A percentile compares a stretch with the other conserved stretches of the same genome.
Conservation (phyloP, 805 yeast species). For the Ogataea corticis region DNA sequence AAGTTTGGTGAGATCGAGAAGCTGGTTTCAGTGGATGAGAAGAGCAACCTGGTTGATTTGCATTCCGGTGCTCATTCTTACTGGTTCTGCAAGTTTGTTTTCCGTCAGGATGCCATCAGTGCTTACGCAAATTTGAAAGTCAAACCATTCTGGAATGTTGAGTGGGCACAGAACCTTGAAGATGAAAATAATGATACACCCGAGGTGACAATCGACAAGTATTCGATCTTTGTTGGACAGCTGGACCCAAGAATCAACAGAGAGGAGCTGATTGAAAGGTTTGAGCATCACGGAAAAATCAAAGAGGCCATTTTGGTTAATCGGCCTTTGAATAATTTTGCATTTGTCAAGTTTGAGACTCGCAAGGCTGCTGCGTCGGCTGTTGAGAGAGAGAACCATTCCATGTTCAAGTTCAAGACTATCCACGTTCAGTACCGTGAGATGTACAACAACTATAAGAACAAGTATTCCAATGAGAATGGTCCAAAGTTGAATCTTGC, state of each 20-base stretch:
- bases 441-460: slow-evolving; percentile 41
- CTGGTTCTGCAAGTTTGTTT: slow-evolving; percentile 80
- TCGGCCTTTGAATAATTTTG: slow-evolving; percentile 58
- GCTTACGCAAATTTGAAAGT: slow-evolving; percentile 72
- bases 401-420: slow-evolving; percentile 68
- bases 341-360: slow-evolving; percentile 64
- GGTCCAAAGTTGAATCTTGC: slow-evolving; percentile 48
- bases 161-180: slow-evolving; percentile 86
- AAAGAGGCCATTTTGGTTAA: slow-evolving; percentile 54
- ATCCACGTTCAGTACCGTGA: slow-evolving; percentile 87
- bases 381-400: slow-evolving; percentile 81
- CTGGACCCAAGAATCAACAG: slow-evolving; percentile 55
- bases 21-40: slow-evolving; percentile 44
- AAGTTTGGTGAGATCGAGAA: slow-evolving; percentile 79
- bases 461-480: slow-evolving; percentile 28
- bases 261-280: slow-evolving; percentile 56
- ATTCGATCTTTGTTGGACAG: slow-evolving; percentile 80
- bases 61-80: slow-evolving; percentile 20
- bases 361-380: slow-evolving; percentile 84
- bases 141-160: slow-evolving; percentile 57
- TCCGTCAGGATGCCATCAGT: slow-evolving; percentile 83
- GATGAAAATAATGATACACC: slow-evolving; percentile 38
- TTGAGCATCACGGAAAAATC: slow-evolving; percentile 67
- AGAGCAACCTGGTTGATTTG: slow-evolving; percentile 26
- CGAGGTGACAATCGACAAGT: slow-evolving; percentile 58